These are phyloP conservation scores for Beta lomatogona DNA, from an alignment of 179 eudicot genomes.

Conservation along the genomic window DNA sequence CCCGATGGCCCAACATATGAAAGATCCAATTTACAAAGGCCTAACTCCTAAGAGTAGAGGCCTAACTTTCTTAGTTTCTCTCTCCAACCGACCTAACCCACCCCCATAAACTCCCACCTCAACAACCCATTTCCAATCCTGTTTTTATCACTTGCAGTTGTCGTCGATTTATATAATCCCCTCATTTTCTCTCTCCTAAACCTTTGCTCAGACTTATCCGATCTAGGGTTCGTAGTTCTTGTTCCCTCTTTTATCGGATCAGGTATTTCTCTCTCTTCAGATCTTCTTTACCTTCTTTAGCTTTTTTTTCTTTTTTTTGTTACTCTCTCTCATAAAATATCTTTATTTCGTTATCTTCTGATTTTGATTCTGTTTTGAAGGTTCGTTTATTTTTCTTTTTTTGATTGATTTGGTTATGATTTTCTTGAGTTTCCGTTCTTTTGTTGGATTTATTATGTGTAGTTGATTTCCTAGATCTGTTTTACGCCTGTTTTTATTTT, in stretches of 20 bases:
- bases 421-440: background rate
- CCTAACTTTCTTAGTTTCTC: no score
- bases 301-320: background rate
- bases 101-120: background rate
- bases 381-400: background rate
- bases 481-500: background rate
- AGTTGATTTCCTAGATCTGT: background rate
- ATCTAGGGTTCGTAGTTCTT: constrained; percentile 18
- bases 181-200: background rate
- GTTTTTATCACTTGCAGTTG: background rate
- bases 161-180: background rate
- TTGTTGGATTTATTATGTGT: background rate
- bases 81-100: background rate
- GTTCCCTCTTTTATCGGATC: constrained; percentile 23
- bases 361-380: background rate
- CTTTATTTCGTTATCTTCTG: background rate
- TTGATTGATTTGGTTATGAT: background rate
- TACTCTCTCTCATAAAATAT: no score
- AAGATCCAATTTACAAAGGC: no score
- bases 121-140: background rate
- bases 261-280: background rate
- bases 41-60: no score
- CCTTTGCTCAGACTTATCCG: constrained; percentile 20
- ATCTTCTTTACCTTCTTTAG: constrained; percentile 13
- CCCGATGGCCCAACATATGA: no score